Conservation (phyloP, 176 grass and related monocot species). For the Oryza officinalis region DNA sequence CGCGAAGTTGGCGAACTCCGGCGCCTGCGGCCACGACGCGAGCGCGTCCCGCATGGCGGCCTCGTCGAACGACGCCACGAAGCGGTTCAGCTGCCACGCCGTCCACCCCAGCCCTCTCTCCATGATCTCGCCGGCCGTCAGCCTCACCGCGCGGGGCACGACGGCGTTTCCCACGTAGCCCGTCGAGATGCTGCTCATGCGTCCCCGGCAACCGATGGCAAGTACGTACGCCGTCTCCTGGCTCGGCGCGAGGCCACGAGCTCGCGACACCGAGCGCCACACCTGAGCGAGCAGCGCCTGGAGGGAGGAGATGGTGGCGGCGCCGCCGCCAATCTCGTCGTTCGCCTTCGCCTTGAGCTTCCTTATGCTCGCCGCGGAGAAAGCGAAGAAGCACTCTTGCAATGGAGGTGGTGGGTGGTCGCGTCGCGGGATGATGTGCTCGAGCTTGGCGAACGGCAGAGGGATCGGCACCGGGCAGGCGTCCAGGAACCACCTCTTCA, state of each 20-base stretch:
- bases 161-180: constrained; percentile 45
- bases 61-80: constrained; percentile 28
- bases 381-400: constrained; percentile 41
- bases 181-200: neutral
- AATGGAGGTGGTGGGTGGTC: neutral
- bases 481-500: constrained; percentile 31
- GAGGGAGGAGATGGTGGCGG: constrained; percentile 40
- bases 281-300: constrained; percentile 39
- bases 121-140: constrained; percentile 20
- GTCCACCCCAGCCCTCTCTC: neutral
- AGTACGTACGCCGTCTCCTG: constrained; percentile 22
- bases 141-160: neutral
- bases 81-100: constrained; percentile 24
- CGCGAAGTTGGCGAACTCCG: neutral
- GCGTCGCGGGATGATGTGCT: constrained; percentile 11
- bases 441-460: constrained; percentile 7
- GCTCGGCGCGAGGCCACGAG: constrained; percentile 12
- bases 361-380: constrained; percentile 5
- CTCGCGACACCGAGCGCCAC: constrained; percentile 38
- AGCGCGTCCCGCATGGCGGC: neutral
- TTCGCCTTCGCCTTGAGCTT: constrained; percentile 46
- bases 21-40: neutral
- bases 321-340: constrained; percentile 19
- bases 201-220: constrained; percentile 22
- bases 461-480: constrained; percentile 26